Percentiles rank a stretch among this genome's conserved stretches.
Conservation (phyloP, 202 grass and related monocot genomes). For the Dendrocalamus latiflorus region DNA sequence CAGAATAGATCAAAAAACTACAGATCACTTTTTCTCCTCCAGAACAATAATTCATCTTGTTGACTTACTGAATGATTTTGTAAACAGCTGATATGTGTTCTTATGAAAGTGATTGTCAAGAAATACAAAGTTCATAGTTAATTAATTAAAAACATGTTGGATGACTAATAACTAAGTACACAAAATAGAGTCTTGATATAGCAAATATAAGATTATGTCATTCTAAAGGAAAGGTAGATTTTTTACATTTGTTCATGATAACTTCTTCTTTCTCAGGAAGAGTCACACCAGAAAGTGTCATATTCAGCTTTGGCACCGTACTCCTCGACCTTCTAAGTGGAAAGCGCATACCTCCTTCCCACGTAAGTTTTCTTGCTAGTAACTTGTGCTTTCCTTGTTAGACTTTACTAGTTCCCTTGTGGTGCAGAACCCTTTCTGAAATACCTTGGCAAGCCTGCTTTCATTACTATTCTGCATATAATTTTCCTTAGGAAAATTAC, state of each 20-base stretch:
- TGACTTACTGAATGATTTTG: not conserved
- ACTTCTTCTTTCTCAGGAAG: constrained; percentile 57
- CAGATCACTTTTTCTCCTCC: not conserved
- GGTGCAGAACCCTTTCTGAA: not conserved
- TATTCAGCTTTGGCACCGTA: constrained; percentile 96
- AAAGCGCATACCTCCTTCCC: constrained; percentile 94
- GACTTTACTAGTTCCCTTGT: not conserved
- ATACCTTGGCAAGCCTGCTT: not conserved
- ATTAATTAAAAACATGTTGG: not conserved
- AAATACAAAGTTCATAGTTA: not conserved
- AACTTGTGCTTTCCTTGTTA: constrained; percentile 7
- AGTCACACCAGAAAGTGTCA: constrained; percentile 89
- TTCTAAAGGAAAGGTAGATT: not conserved
- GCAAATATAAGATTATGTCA: not conserved
- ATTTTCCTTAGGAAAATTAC: not conserved
- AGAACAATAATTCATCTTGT: constrained; percentile 3
- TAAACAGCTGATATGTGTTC: not conserved
- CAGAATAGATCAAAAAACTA: not conserved
- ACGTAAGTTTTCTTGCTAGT: constrained; percentile 50
- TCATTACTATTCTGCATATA: constrained; percentile 3
- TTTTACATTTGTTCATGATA: not conserved
- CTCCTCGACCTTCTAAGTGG: constrained; percentile 91
- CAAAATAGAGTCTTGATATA: not conserved
- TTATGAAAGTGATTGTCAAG: not conserved
- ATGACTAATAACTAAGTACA: not conserved